Evolutionary conservation across 805 yeast species (phyloP), one percentile per base, ranked within the genome.

Genomic region (Lipomyces lipofer): DNA sequence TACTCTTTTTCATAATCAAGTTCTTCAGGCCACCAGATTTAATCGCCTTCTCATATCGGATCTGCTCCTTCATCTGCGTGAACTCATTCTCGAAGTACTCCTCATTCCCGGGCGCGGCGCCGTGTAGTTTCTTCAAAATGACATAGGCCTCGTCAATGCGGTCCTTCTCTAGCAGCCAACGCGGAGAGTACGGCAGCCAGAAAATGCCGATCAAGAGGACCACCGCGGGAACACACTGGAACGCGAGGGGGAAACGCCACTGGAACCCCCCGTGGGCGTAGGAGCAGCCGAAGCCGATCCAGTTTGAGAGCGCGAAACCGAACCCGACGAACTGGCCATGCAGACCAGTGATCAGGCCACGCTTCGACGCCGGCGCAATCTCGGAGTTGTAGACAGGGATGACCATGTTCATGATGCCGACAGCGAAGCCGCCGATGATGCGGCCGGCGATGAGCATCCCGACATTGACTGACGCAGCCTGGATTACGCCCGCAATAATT

Each of bases 141-240:
- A 40, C 27, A 25, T 49, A 40, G 3, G 96, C 96, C 43, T 78
- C 80, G 47, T 81, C 85, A 22, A 85, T 66, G 50, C 84, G 74
- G 67, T 85, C 83, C 59, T 84, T 81, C 64, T 82, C 81, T 9
- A 88, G 88, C 66, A 78, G 85, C 70, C 76, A 89, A 56, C 96
- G 75, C 0, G 96, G 96, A 39, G 89, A 81, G 67, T 89, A 96
- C 0, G 97, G 96, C 17, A 89, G 71, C 38, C 80, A 77, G 38
- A 79, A 66, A 49, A 72, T 63, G 6, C 53, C 58, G 13, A 29
- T 19, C 24, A 73, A 71, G 22, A 32, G 72, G 25, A 47, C 84
- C 82, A 86, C 66, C 51, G 47, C 76, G 69, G 66, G 66, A 76
- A 85, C 67, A 40, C 84, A 72, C 69, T 84, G 90, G 65, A 84